Conservation (phyloP, 2,329 filamentous ascomycete genomes). For the Tolypocladium paradoxum region DNA sequence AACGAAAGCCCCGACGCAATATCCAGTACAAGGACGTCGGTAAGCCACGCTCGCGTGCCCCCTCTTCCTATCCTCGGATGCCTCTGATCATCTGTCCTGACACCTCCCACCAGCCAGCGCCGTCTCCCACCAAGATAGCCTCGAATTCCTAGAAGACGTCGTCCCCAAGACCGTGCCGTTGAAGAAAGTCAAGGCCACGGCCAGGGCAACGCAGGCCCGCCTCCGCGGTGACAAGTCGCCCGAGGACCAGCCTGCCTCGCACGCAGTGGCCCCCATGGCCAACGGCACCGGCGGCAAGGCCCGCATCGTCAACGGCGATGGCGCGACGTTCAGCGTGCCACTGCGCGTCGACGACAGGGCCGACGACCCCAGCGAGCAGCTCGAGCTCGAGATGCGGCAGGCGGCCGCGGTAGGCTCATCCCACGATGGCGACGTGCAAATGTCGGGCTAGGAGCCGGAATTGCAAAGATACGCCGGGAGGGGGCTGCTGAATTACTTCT, state of each 20-base stretch:
- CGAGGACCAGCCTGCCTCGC: slow-evolving; percentile 11
- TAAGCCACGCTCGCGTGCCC: slow-evolving; percentile 25
- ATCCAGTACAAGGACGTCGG: slow-evolving; percentile 93
- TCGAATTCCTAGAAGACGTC: slow-evolving; percentile 88
- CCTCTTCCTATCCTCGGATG: not conserved
- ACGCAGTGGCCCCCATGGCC: slow-evolving; percentile 13
- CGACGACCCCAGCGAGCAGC: slow-evolving; percentile 39
- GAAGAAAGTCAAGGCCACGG: slow-evolving; percentile 62
- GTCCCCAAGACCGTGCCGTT: slow-evolving; percentile 79
- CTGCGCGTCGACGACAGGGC: slow-evolving; percentile 13
- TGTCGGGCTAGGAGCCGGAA: slow-evolving; percentile 35
- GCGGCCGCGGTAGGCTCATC: slow-evolving; percentile 17
- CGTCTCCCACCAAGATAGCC: slow-evolving; percentile 78
- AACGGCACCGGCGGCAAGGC: slow-evolving; percentile 17
- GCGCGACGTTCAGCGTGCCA: slow-evolving; percentile 9
- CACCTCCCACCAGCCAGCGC: slow-evolving; percentile 53
- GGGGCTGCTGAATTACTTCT: not conserved
- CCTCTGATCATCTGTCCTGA: slow-evolving; percentile 5
- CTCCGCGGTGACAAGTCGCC: slow-evolving; percentile 28
- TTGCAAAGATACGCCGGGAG: not conserved
- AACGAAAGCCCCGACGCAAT: slow-evolving; percentile 84
- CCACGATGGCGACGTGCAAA: slow-evolving; percentile 44
- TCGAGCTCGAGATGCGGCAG: slow-evolving; percentile 44
- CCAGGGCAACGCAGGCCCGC: slow-evolving; percentile 36
- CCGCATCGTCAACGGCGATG: slow-evolving; percentile 18